A percentile compares a stretch with the other conserved stretches of the same genome.
These are phyloP conservation scores for Lithospermum erythrorhizon DNA, from an alignment of 257 asterid species.

Conservation along the genomic window DNA sequence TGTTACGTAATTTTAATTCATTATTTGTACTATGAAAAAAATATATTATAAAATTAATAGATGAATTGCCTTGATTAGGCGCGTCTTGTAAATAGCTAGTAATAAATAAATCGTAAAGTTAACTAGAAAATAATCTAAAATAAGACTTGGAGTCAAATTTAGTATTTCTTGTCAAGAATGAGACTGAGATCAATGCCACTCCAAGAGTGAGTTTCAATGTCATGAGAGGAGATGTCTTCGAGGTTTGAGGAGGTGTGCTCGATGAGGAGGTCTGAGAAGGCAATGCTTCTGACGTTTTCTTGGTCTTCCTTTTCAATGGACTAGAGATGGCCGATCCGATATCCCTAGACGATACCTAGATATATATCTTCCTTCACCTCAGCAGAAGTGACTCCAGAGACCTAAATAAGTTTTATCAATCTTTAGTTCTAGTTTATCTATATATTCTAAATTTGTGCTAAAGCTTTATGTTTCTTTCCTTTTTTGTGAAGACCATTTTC, in stretches of 20 bases:
- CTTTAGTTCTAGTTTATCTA: too few species aligned
- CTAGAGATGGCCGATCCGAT: constrained; percentile 26
- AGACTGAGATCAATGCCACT: constrained; percentile 73
- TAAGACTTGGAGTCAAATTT: constrained; percentile 4
- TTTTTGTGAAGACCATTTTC: too few species aligned
- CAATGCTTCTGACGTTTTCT: constrained; percentile 47
- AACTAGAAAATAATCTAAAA: not conserved
- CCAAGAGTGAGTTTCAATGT: constrained; percentile 46
- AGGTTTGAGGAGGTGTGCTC: constrained; percentile 26
- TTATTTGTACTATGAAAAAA: too few species aligned
- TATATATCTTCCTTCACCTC: constrained; percentile 32
- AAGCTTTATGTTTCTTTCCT: too few species aligned
- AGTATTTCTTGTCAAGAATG: constrained; percentile 65
- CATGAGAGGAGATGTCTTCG: constrained; percentile 23
- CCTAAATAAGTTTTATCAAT: too few species aligned
- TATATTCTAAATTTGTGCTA: too few species aligned
- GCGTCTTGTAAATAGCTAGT: too few species aligned
- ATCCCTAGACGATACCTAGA: constrained; percentile 44
- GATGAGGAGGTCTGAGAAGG: constrained; percentile 29
- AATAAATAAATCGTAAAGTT: too few species aligned
- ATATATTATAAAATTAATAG: too few species aligned
- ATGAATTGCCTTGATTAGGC: too few species aligned
- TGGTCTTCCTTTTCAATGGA: constrained; percentile 58
- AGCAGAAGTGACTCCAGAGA: not conserved
- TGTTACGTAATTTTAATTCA: too few species aligned